Base-by-base conservation (phyloP, 108 stramenopile species). In the Cyclostephanos tholiformis region DNA sequence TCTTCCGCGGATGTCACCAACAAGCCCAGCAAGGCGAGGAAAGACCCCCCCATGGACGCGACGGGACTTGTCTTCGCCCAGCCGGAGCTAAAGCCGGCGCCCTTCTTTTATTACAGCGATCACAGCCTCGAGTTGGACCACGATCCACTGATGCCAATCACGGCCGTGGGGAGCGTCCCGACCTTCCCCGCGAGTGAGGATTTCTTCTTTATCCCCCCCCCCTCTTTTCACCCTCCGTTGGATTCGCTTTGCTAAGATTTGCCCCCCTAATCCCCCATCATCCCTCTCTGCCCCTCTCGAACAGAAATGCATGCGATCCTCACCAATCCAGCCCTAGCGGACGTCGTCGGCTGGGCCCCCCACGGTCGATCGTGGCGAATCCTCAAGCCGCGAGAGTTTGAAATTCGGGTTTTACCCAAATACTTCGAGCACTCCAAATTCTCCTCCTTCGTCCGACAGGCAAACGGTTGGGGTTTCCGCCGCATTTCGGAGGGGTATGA, bases 361-460 rank as follows among this genome's bases (percentile, higher is more conserved):
- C 91, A 93, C 82, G 91, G 91, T 16, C 69, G 91, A 23, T 71
- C 85, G 2, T 93, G 88, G 86, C 69, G 79, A 11, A 81, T 93
- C 19, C 63, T 93, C 35, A 86, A 90, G 57, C 89, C 87, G 38
- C 83, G 80, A n/a, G 85, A 84, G n/a, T 93, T 93, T 48, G 85
- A 88, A 56, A 61, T 67, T 5, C 67, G 74, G 4, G 84, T 93
- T 2, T 66, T 90, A 10, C 91, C 91, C 19, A 68, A 52, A 0
- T 90, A 82, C 79, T 93, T 93, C 67, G 86, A 89, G 41, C 87
- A 88, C 66, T 70, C 84, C 57, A 88, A 87, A 65, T 83, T 77
- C 64, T 64, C 62, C 10, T 82, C 82, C 50, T 85, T 84, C 60
- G 69, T 84, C 30, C 75, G 85, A 11, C 80, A 83, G 29, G 82